Conservation (phyloP, 2,329 filamentous ascomycete species). For the Alternaria consortialis region DNA sequence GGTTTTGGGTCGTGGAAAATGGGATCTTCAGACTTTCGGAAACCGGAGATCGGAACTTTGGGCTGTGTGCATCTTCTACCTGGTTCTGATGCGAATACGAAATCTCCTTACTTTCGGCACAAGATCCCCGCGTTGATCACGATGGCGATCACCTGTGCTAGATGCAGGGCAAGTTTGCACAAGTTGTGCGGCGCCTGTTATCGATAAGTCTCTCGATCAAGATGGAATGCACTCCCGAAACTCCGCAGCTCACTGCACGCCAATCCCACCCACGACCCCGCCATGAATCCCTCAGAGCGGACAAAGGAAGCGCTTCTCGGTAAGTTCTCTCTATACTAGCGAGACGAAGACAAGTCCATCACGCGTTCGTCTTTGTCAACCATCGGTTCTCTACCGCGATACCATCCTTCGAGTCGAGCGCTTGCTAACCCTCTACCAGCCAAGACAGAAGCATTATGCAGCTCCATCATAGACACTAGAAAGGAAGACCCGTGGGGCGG, state of each 20-base stretch:
- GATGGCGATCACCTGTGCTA: background rate
- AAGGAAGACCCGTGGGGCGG: conserved; percentile 33
- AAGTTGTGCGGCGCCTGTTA: background rate
- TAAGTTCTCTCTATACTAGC: conserved; percentile 22
- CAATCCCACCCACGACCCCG: background rate
- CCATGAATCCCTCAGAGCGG: conserved; percentile 54
- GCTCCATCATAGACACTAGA: conserved; percentile 58
- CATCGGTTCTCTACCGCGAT: background rate
- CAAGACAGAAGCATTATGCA: conserved; percentile 52
- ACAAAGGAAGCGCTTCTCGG: conserved; percentile 54
- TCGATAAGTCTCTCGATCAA: conserved; percentile 14
- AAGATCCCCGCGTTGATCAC: background rate
- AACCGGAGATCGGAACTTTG: background rate
- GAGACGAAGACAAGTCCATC: background rate
- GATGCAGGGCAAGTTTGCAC: conserved; percentile 5
- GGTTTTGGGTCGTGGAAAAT: background rate
- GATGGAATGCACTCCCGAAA: conserved; percentile 4
- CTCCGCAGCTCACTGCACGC: conserved; percentile 5
- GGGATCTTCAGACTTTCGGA: background rate
- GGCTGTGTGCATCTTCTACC: background rate
- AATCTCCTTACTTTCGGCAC: background rate
- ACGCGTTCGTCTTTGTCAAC: background rate
- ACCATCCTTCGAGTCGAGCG: too few species aligned
- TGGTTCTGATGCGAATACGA: background rate
- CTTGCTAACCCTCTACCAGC: conserved; percentile 32